Conservation (phyloP, 1,284 basidiomycete species). For the Melampsora americana region DNA sequence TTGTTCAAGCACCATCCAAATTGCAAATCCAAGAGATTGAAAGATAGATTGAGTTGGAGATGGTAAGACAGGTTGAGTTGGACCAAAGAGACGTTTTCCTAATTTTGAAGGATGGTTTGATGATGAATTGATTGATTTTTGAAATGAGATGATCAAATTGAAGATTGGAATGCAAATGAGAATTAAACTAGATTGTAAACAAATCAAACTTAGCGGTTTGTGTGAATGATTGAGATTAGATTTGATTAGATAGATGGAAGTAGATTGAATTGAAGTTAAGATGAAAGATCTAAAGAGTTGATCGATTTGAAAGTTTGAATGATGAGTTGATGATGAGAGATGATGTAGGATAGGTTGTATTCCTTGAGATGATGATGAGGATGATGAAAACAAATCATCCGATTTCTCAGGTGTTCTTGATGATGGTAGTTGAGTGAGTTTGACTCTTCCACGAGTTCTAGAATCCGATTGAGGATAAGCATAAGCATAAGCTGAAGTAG, state of each 20-base stretch:
- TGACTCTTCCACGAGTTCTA: slow-evolving; percentile 15
- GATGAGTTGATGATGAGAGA: too few species aligned
- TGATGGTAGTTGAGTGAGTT: neutral
- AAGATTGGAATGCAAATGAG: neutral
- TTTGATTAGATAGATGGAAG: slow-evolving; percentile 2
- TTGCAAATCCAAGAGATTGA: neutral
- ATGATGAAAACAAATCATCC: neutral
- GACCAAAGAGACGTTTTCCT: neutral
- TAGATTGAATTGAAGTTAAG: neutral
- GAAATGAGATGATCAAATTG: neutral
- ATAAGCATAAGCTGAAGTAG: neutral
- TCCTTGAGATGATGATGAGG: too few species aligned
- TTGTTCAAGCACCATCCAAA: neutral
- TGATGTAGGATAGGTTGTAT: too few species aligned
- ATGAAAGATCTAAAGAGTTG: slow-evolving; percentile 1
- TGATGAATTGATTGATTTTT: neutral
- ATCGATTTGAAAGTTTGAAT: neutral
- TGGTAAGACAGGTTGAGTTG: too few species aligned
- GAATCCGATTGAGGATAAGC: slow-evolving; percentile 1
- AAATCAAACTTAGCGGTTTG: neutral
- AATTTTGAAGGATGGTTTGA: neutral
- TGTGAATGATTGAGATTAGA: neutral
- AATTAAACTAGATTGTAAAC: slow-evolving; percentile 11
- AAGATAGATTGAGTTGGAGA: too few species aligned
- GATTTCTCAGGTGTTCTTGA: neutral